These are phyloP conservation scores for Acanthamoeba royreba DNA, from an alignment of 208 protist genomes.

Conservation along the genomic window DNA sequence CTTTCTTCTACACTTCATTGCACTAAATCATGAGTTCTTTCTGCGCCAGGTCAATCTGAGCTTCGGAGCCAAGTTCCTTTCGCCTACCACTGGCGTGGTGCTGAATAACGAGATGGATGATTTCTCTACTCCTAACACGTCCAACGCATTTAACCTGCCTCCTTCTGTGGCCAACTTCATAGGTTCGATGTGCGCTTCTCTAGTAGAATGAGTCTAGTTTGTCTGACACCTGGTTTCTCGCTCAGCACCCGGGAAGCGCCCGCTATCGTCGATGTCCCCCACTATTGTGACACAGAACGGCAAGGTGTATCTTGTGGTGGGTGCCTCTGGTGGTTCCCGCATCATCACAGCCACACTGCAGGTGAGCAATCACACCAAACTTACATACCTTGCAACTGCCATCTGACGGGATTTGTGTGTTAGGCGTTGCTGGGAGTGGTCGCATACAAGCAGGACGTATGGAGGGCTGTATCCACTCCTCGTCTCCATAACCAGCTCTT, in stretches of 20 bases:
- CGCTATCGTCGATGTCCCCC: slow-evolving; percentile 70
- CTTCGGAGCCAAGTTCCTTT: slow-evolving; percentile 70
- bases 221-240: neutral
- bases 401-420: neutral
- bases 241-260: slow-evolving; percentile 58
- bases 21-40: neutral
- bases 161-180: slow-evolving; percentile 72
- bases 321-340: slow-evolving; percentile 56
- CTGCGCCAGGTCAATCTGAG: slow-evolving; percentile 57
- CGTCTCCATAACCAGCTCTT: slow-evolving; percentile 21
- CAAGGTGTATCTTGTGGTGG: slow-evolving; percentile 45
- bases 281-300: slow-evolving; percentile 59
- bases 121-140: slow-evolving; percentile 16
- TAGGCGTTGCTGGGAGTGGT: slow-evolving; percentile 6
- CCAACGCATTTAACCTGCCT: slow-evolving; percentile 65
- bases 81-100: slow-evolving; percentile 53
- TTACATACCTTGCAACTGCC: neutral
- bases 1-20: neutral
- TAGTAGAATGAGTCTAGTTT: neutral
- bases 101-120: slow-evolving; percentile 65
- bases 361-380: neutral
- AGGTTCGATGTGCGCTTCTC: neutral
- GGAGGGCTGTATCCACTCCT: neutral
- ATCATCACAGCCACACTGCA: slow-evolving; percentile 60
- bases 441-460: neutral